A percentile compares a stretch with the other conserved stretches of the same genome.
Evolutionary conservation across 345 rosid species (phyloP).

Genomic region (Murraya paniculata): DNA sequence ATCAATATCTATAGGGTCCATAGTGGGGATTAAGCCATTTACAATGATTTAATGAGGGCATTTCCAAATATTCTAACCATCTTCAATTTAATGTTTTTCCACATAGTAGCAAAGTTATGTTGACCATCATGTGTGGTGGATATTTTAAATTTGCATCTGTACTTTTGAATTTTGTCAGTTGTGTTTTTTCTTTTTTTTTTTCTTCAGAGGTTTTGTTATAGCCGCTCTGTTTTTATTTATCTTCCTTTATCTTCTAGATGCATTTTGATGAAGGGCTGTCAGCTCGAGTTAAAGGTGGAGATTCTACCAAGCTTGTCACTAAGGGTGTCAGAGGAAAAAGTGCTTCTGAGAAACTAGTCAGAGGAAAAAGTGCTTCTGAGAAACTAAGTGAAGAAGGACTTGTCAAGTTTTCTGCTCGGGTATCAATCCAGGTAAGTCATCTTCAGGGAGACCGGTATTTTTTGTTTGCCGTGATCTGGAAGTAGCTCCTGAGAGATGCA

Average conservation of each 20-base stretch:
- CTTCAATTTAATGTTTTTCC: background rate
- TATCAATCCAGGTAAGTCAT: conserved; percentile 71
- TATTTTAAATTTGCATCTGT: background rate
- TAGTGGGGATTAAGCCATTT: too few species aligned
- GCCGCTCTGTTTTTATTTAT: conserved; percentile 6
- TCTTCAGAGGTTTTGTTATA: too few species aligned
- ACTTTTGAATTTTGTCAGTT: background rate
- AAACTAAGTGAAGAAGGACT: conserved; percentile 92
- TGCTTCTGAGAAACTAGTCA: conserved; percentile 69
- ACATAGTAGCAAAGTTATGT: background rate
- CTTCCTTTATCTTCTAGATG: conserved; percentile 47
- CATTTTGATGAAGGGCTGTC: conserved; percentile 95
- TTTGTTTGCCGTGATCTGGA: background rate
- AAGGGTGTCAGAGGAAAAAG: conserved; percentile 74
- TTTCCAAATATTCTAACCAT: background rate
- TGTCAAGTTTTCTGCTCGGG: conserved; percentile 78
- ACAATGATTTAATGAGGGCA: background rate
- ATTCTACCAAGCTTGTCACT: conserved; percentile 58
- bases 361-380: conserved; percentile 73
- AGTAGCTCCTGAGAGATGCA: background rate
- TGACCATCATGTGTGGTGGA: background rate
- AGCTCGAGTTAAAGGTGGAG: conserved; percentile 74
- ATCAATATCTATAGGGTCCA: too few species aligned
- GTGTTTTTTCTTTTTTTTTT: too few species aligned
- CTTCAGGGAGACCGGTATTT: background rate